Percentiles rank a stretch among this genome's conserved stretches.
phyloP scores from a whole-genome alignment of 352 stramenopile genomes.

The Blastocystis sp. region DNA sequence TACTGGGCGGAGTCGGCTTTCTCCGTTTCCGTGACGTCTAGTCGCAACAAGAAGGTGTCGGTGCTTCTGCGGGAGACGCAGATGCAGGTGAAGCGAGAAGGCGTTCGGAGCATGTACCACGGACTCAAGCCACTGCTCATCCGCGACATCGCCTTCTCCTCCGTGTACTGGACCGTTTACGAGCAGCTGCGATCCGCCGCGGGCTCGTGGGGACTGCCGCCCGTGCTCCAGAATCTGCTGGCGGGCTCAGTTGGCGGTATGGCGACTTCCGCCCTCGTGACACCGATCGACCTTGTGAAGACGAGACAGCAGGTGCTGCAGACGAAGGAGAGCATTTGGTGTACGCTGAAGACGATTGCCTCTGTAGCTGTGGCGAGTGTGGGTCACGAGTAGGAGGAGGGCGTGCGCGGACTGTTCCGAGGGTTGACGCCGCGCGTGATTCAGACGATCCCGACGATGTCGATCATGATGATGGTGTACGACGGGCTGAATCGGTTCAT shows the following conservation, averaged over 20 bases:
- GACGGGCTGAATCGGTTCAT: constrained; percentile 64
- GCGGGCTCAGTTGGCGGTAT: constrained; percentile 49
- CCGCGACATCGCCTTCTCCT: constrained; percentile 61
- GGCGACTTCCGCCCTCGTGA: constrained; percentile 8
- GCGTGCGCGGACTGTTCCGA: constrained; percentile 51
- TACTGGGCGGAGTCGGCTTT: constrained; percentile 37
- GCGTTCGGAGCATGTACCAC: constrained; percentile 35
- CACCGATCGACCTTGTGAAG: constrained; percentile 61
- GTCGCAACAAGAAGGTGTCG: constrained; percentile 18
- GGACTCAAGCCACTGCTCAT: constrained; percentile 45
- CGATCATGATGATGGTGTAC: constrained; percentile 68
- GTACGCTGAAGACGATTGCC: constrained; percentile 10
- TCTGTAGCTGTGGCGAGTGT: not conserved
- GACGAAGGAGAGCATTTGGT: constrained; percentile 46
- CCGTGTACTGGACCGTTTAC: constrained; percentile 57
- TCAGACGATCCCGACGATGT: constrained; percentile 45
- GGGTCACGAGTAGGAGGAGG: constrained; percentile 6
- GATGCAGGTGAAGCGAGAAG: not conserved
- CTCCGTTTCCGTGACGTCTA: not conserved
- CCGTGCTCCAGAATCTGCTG: constrained; percentile 53
- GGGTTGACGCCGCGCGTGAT: constrained; percentile 51
- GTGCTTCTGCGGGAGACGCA: not conserved
- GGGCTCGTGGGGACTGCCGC: not conserved
- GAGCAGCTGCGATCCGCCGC: constrained; percentile 24
- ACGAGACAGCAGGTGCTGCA: constrained; percentile 54